Conservation (phyloP, 306 rosid species). For the Ormosia semicastrata region DNA sequence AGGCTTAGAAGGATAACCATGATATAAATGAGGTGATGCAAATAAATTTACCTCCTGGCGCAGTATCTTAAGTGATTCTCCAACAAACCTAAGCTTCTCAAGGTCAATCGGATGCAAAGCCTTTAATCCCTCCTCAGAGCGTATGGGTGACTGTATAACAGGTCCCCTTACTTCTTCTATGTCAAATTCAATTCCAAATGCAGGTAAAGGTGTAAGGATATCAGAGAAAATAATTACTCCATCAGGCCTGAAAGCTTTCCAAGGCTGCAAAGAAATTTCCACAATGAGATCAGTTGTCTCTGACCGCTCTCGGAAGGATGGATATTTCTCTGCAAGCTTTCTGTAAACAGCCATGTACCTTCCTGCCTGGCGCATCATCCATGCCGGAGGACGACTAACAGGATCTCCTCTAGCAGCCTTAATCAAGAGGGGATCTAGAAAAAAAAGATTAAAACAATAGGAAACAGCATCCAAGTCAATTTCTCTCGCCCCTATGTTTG, state of each 20-base stretch:
- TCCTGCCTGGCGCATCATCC: constrained; percentile 99
- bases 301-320: constrained; percentile 97
- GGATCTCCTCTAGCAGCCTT: constrained; percentile 95
- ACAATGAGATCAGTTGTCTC: constrained; percentile 98
- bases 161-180: constrained; percentile 95
- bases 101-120: constrained; percentile 81
- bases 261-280: constrained; percentile 99
- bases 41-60: constrained; percentile 63
- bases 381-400: constrained; percentile 92
- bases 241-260: constrained; percentile 95
- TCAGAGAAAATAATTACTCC: constrained; percentile 97
- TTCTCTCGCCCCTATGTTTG: not conserved
- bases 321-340: constrained; percentile 94
- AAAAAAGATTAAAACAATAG: not conserved
- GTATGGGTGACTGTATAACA: constrained; percentile 84
- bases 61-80: constrained; percentile 78
- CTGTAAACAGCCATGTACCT: constrained; percentile 95
- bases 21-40: constrained; percentile 8
- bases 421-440: constrained; percentile 83
- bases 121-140: constrained; percentile 76
- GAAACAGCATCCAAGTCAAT: constrained; percentile 19
- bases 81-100: constrained; percentile 74
- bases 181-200: constrained; percentile 89
- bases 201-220: constrained; percentile 95
- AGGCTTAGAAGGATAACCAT: not conserved